These are phyloP conservation scores for Cladosporium cucumerinum DNA, from an alignment of 2,329 filamentous ascomycete species.

Conservation along the genomic window DNA sequence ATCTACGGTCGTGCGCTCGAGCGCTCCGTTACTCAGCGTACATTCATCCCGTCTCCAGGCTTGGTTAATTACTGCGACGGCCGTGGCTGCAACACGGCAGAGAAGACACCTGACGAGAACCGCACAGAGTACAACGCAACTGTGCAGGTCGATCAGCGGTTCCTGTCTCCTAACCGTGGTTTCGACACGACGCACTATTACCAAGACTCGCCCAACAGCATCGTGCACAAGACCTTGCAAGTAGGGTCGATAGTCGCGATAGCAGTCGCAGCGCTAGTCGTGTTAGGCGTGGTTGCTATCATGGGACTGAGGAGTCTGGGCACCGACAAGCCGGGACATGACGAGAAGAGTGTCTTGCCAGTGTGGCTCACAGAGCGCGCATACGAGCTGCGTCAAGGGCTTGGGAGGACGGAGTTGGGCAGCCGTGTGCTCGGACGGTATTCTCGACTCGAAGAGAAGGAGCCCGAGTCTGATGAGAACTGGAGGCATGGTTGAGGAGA, in stretches of 20 bases:
- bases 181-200: constrained; percentile 37
- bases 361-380: background rate
- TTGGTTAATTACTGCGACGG: constrained; percentile 34
- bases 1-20: constrained; percentile 30
- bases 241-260: constrained; percentile 1
- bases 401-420: constrained; percentile 17
- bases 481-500: background rate
- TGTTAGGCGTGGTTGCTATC: constrained; percentile 15
- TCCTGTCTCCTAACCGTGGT: constrained; percentile 31
- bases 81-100: constrained; percentile 30
- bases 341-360: constrained; percentile 5
- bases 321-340: background rate
- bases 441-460: constrained; percentile 20
- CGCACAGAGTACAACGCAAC: constrained; percentile 25
- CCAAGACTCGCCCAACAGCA: constrained; percentile 3
- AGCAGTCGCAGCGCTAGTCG: constrained; percentile 9
- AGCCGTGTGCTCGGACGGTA: constrained; percentile 23
- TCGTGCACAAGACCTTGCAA: background rate
- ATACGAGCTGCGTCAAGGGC: background rate
- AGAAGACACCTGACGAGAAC: constrained; percentile 24
- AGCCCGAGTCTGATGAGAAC: constrained; percentile 21
- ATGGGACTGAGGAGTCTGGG: constrained; percentile 4
- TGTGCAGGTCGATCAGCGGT: constrained; percentile 23
- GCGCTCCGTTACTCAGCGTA: constrained; percentile 34
- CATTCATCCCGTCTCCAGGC: constrained; percentile 35